Evolutionary conservation across 208 protist species (phyloP).

Genomic region (Strigomonas galati): DNA sequence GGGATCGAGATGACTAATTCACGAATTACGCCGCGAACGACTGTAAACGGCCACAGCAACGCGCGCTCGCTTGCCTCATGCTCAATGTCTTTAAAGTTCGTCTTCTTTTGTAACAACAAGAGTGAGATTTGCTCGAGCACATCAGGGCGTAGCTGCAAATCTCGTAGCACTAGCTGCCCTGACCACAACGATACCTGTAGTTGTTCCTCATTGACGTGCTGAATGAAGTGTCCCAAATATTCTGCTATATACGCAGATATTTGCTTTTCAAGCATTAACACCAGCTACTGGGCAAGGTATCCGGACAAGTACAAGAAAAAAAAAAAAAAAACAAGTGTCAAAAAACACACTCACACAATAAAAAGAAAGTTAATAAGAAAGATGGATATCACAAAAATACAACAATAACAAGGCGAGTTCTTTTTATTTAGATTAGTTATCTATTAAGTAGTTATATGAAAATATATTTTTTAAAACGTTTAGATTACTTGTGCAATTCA

Average conservation of each 20-base stretch:
- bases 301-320: slow-evolving; percentile 18
- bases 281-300: no score
- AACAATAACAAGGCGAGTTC: no score
- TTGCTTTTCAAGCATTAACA: slow-evolving; percentile 69
- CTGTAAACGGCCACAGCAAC: slow-evolving; percentile 66
- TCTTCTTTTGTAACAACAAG: slow-evolving; percentile 16
- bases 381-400: no score
- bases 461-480: no score
- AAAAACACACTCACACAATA: no score
- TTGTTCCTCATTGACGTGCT: slow-evolving; percentile 69
- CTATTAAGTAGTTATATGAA: no score
- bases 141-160: slow-evolving; percentile 63
- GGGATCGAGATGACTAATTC: slow-evolving; percentile 66
- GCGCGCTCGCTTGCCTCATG: slow-evolving; percentile 10
- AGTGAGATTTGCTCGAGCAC: slow-evolving; percentile 54
- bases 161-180: slow-evolving; percentile 60
- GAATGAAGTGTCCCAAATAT: slow-evolving; percentile 68
- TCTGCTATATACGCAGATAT: slow-evolving; percentile 57
- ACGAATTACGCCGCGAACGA: slow-evolving; percentile 63
- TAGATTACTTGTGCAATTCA: no score
- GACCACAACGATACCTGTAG: slow-evolving; percentile 80
- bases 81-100: background rate
- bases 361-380: slow-evolving; percentile 5
- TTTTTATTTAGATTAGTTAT: no score
- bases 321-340: slow-evolving; percentile 19